Conservation (phyloP, 2,329 filamentous ascomycete species). For the Fusarium cicatricum region DNA sequence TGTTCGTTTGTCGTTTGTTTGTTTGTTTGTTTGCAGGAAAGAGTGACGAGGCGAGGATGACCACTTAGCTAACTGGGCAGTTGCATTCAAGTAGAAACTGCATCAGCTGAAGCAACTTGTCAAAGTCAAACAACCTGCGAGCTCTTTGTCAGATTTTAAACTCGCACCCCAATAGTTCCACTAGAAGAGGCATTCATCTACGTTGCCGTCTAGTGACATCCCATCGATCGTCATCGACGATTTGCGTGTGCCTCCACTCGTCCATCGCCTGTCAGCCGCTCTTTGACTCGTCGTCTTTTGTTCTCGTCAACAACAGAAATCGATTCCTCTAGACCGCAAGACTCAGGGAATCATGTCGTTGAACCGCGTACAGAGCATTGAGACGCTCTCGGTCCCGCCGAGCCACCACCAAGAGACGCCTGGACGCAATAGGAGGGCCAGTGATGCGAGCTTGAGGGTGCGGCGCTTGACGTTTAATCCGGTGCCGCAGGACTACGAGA, state of each 20-base stretch:
- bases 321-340: background rate
- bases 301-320: background rate
- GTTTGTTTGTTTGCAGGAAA: too few species aligned
- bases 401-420: constrained; percentile 39
- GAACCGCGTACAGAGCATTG: constrained; percentile 61
- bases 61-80: too few species aligned
- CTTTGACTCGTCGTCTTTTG: background rate
- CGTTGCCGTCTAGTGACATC: too few species aligned
- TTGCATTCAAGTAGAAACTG: too few species aligned
- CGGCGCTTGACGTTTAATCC: constrained; percentile 64
- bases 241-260: constrained; percentile 2
- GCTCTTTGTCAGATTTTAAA: background rate
- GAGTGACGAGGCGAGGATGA: too few species aligned
- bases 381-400: constrained; percentile 53
- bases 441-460: constrained; percentile 57
- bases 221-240: constrained; percentile 35
- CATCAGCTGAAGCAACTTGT: too few species aligned
- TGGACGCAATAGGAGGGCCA: constrained; percentile 46
- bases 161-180: too few species aligned
- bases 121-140: too few species aligned
- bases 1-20: too few species aligned
- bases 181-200: constrained; percentile 21
- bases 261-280: background rate
- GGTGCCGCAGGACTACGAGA: constrained; percentile 61
- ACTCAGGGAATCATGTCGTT: constrained; percentile 56